Evolutionary conservation across 139 green algal genomes (phyloP), one percentile per base, ranked within the genome.

Genomic region (Chlorella vulgaris): DNA sequence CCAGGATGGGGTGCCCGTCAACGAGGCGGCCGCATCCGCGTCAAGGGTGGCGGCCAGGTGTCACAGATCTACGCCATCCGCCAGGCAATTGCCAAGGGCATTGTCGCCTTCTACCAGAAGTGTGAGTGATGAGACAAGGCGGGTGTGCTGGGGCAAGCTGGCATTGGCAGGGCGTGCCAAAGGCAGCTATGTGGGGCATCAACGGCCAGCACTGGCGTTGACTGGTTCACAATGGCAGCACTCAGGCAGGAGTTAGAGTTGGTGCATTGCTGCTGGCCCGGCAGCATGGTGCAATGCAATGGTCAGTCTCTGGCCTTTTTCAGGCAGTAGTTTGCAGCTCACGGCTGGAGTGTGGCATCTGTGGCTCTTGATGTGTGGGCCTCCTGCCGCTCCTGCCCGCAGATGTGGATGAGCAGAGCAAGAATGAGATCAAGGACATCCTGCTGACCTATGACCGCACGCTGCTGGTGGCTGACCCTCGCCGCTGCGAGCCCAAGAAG

Each of bases 71-170:
- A 98, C 75, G 94, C 97, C 67, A 95, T 99, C 81, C 89, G 97
- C 63, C 97, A 99, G 90, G 96, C 97, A 18, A 96, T 99, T 76
- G 92, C 95, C 83, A 99, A 99, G 94, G 95, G 92, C 38, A 85
- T 99, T 13, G 94, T 99, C 39, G 95, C 97, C 19, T 99, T 95
- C 91, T 99, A 98, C 93, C 96, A 99, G 92, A 99, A 99, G 91
- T 99, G 90, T 94, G 78, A 86, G 90, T 81, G 26, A n/a, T 67
- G 24, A 58, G 47, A 58, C n/a, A n/a, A n/a, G n/a, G n/a, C n/a
- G n/a, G n/a, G n/a, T n/a, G n/a, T n/a, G n/a, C n/a, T n/a, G n/a
- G n/a, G n/a, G n/a, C n/a, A n/a, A n/a, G n/a, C n/a, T n/a, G n/a
- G n/a, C 13, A 58, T 58, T 58, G 47, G 10, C 15, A 24, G 47